phyloP scores from a whole-genome alignment of 2,329 filamentous ascomycete genomes.

The Ophiostoma angusticollis region DNA sequence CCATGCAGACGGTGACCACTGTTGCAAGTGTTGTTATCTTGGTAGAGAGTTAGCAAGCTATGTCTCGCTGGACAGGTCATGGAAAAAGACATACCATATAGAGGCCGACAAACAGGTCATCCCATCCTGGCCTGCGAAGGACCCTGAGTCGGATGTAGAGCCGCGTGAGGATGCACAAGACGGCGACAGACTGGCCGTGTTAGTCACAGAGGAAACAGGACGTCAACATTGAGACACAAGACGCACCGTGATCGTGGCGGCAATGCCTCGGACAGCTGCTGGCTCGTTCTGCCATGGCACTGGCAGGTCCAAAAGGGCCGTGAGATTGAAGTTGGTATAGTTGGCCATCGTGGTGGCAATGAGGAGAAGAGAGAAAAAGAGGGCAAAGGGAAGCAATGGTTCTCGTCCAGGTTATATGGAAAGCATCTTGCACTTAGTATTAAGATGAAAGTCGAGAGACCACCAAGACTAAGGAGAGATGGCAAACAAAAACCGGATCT shows the following conservation, averaged over 20 bases:
- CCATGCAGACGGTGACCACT: background rate
- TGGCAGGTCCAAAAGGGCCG: slow-evolving; percentile 1
- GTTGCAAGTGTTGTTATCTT: slow-evolving; percentile 2
- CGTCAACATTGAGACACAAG: background rate
- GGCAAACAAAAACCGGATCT: no score
- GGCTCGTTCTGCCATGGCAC: slow-evolving; percentile 9
- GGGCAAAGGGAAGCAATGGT: background rate
- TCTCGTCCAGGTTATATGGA: no score
- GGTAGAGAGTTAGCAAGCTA: background rate
- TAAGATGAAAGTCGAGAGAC: no score
- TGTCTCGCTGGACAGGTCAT: background rate
- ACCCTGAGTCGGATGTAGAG: slow-evolving; percentile 8
- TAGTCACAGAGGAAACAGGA: no score
- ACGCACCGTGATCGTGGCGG: slow-evolving; percentile 4
- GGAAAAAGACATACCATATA: slow-evolving; percentile 6
- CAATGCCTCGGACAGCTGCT: slow-evolving; percentile 3
- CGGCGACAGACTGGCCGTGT: background rate
- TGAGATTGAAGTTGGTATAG: slow-evolving; percentile 2
- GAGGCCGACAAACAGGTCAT: slow-evolving; percentile 9
- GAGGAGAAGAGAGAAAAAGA: background rate
- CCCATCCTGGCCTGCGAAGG: slow-evolving; percentile 6
- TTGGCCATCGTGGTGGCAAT: background rate
- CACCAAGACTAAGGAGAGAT: no score
- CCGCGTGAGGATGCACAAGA: slow-evolving; percentile 4
- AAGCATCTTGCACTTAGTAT: no score